Percentiles rank a stretch among this genome's conserved stretches.
Conservation (phyloP, 1,139 yeast species). For the Magnusiomyces paraingens region DNA sequence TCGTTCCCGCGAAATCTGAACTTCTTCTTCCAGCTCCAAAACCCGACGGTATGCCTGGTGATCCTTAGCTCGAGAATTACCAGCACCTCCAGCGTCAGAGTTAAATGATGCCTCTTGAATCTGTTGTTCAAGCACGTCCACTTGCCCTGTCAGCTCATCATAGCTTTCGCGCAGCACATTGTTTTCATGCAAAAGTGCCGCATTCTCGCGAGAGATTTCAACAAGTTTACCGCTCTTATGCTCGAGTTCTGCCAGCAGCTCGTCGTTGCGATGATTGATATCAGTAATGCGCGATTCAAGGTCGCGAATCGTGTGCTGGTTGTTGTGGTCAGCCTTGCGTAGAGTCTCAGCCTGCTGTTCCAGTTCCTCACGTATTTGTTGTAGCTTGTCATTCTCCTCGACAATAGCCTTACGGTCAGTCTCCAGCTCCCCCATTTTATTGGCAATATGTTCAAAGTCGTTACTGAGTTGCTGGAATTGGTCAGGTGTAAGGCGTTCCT, state of each 20-base stretch:
- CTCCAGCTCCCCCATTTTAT: background rate
- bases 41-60: constrained; percentile 13
- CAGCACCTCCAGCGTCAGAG: background rate
- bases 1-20: constrained; percentile 5
- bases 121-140: too few species aligned
- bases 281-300: background rate
- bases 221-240: too few species aligned
- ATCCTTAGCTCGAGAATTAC: constrained; percentile 9
- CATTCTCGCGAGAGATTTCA: too few species aligned
- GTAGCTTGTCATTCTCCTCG: background rate
- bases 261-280: too few species aligned
- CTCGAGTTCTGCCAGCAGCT: too few species aligned
- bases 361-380: background rate
- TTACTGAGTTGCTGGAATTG: background rate
- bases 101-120: too few species aligned
- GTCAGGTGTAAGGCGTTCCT: too few species aligned
- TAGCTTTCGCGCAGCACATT: too few species aligned
- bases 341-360: background rate
- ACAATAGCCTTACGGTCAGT: background rate
- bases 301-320: background rate
- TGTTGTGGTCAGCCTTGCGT: background rate
- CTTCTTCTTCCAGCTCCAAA: constrained; percentile 14
- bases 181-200: too few species aligned
- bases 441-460: constrained; percentile 1
- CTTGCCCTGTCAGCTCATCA: too few species aligned